Conservation (phyloP, 495 filamentous ascomycete genomes). For the Penicillium chermesinum region DNA sequence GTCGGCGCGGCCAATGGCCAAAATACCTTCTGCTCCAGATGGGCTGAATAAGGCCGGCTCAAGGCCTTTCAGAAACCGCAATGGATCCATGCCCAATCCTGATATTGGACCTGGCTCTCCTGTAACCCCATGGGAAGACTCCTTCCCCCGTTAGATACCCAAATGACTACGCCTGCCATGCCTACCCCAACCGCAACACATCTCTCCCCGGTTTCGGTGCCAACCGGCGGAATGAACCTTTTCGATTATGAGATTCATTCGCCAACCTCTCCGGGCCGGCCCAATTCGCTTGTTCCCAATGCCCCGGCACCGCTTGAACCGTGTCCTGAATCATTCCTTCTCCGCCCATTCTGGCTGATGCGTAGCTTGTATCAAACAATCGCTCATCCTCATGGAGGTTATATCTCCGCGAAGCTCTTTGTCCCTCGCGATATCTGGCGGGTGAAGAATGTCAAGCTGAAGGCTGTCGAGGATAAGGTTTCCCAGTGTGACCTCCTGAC, state of each 20-base stretch:
- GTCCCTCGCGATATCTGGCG: constrained; percentile 89
- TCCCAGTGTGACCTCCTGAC: constrained; percentile 89
- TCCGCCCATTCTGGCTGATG: constrained; percentile 96
- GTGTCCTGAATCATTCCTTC: constrained; percentile 78
- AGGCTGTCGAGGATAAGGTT: constrained; percentile 87
- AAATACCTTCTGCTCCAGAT: constrained; percentile 49
- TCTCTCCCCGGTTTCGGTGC: constrained; percentile 50
- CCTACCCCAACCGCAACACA: constrained; percentile 62
- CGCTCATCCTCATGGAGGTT: constrained; percentile 84
- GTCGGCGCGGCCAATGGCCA: constrained; percentile 43
- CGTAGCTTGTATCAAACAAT: constrained; percentile 88
- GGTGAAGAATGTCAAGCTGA: constrained; percentile 89
- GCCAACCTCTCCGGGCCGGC: constrained; percentile 60
- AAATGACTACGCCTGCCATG: constrained; percentile 51
- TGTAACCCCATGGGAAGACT: constrained; percentile 64
- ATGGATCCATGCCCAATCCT: constrained; percentile 67
- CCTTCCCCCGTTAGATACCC: constrained; percentile 54
- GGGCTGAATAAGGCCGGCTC: constrained; percentile 73
- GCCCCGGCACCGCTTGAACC: constrained; percentile 77
- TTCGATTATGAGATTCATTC: constrained; percentile 84
- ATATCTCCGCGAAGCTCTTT: constrained; percentile 84
- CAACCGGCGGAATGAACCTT: constrained; percentile 66
- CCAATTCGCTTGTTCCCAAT: constrained; percentile 53
- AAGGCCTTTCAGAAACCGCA: constrained; percentile 63
- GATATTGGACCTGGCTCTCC: constrained; percentile 66